Conservation (phyloP, 2,329 filamentous ascomycete genomes). For the Fonsecaea pugnacius region DNA sequence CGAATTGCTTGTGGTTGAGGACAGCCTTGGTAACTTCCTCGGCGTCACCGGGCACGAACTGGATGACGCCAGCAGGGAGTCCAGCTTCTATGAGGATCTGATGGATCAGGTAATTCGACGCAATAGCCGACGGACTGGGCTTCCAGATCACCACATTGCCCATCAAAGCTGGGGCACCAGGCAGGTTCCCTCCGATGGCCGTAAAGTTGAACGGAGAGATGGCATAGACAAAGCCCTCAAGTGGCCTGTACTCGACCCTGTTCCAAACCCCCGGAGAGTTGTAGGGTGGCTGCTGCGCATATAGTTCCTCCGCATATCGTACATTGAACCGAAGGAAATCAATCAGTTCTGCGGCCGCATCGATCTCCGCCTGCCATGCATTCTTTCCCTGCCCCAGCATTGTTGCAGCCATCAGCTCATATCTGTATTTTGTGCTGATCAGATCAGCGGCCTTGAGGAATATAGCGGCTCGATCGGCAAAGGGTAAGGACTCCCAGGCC, state of each 20-base stretch:
- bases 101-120: constrained; percentile 82
- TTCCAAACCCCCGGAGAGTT: constrained; percentile 89
- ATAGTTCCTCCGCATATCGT: constrained; percentile 88
- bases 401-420: constrained; percentile 93
- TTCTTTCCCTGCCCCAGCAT: constrained; percentile 99
- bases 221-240: constrained; percentile 90
- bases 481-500: constrained; percentile 83
- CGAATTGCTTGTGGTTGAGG: constrained; percentile 74
- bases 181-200: constrained; percentile 83
- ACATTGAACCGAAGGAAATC: constrained; percentile 97
- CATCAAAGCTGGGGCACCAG: constrained; percentile 77
- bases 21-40: constrained; percentile 76
- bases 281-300: constrained; percentile 82
- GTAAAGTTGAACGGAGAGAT: constrained; percentile 93
- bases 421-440: constrained; percentile 88
- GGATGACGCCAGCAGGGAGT: constrained; percentile 80
- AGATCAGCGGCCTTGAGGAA: constrained; percentile 97
- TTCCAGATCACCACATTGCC: constrained; percentile 94
- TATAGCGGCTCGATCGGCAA: constrained; percentile 86
- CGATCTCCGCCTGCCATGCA: constrained; percentile 98
- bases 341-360: constrained; percentile 85
- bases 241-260: constrained; percentile 76
- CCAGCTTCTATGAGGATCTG: constrained; percentile 86
- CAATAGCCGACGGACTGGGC: constrained; percentile 78
- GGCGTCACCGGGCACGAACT: constrained; percentile 83